Conservation (phyloP, 2,329 filamentous ascomycete species). For the Fusarium acutatum region DNA sequence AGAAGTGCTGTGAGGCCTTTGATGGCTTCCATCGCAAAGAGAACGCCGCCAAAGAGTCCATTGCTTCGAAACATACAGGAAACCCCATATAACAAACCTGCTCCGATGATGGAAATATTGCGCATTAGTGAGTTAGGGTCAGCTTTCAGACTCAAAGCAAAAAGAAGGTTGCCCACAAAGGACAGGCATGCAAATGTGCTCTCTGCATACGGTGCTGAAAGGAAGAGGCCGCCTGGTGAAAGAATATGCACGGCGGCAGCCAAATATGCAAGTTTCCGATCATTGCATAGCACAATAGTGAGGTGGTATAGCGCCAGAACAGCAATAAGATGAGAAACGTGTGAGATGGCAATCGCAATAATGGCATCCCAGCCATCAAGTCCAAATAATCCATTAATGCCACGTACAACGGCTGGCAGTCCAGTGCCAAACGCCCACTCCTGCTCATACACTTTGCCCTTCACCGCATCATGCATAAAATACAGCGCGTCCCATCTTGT, state of each 20-base stretch:
- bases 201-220: constrained; percentile 88
- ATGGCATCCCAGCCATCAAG: constrained; percentile 51
- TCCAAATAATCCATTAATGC: constrained; percentile 37
- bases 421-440: constrained; percentile 80
- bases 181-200: constrained; percentile 80
- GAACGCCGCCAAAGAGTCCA: constrained; percentile 80
- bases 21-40: constrained; percentile 73
- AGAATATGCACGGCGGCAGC: constrained; percentile 80
- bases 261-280: constrained; percentile 68
- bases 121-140: constrained; percentile 42
- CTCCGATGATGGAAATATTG: constrained; percentile 64
- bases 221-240: constrained; percentile 87
- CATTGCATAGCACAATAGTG: constrained; percentile 62
- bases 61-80: constrained; percentile 84
- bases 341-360: constrained; percentile 73
- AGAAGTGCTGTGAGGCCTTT: constrained; percentile 44
- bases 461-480: constrained; percentile 68
- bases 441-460: constrained; percentile 79
- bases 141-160: constrained; percentile 58
- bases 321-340: constrained; percentile 79
- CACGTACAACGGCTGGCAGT: constrained; percentile 55
- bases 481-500: constrained; percentile 86
- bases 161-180: constrained; percentile 76
- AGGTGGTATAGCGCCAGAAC: constrained; percentile 77
- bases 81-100: constrained; percentile 75